Evolutionary conservation across 768 basidiomycete species (phyloP), one percentile per base, ranked within the genome.

Genomic region (Collybiopsis luxurians): DNA sequence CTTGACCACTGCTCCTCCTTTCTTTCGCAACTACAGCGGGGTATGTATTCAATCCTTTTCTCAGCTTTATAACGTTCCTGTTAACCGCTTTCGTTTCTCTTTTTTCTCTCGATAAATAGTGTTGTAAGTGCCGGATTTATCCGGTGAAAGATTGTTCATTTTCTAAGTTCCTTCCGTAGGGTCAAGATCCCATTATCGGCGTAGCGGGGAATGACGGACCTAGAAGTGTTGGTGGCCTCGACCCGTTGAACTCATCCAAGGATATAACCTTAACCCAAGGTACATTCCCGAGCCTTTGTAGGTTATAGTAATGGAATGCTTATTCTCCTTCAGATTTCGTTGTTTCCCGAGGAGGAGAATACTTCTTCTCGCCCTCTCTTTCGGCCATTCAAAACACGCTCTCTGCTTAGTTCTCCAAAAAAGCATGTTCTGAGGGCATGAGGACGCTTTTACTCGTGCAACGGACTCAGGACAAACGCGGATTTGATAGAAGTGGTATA

Each of bases 311-410:
- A 4, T 39, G 4, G 7, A 47, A 15, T 19, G 13, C 12, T 39
- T 54, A 23, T 19, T 10, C 30, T 10, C 27, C 36, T 24, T 12
- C 58, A 60, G 59, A 60, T 53, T 67, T 66, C 45, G 60, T 71
- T 47, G 60, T 57, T n/a, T 62, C 31, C 31, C 31, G 31, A 34
- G 31, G 31, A 34, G 31, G 31, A 6, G 31, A 34, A 34, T 34
- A 34, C 31, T 34, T 34, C 31, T 34, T 34, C 31, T 34, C 31
- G 31, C 31, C 31, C 31, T 34, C 31, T 13, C 31, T 34, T 34
- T 34, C 13, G 31, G 31, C 31, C 5, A 5, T 34, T 34, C 31
- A 34, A 13, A 34, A 34, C 31, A 34, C 31, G 31, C 31, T 34
- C 31, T 34, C 31, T 5, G 31, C 13, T 34, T 34, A 13, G 13